Conservation (phyloP, 257 asterid genomes). For the Fraxinus pennsylvanica region DNA sequence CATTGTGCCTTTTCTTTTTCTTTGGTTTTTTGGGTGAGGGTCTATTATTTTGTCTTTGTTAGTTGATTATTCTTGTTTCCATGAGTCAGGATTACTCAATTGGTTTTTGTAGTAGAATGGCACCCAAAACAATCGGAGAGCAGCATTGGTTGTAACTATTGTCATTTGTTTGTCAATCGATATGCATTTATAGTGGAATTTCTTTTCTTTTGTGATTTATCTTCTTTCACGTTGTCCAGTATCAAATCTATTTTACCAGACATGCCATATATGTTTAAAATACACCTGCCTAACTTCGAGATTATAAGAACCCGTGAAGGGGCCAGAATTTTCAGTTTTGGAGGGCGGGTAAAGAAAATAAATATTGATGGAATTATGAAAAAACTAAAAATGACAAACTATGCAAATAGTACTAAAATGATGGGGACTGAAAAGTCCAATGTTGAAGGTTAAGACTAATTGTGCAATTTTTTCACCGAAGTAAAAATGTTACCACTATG, state of each 20-base stretch:
- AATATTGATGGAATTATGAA: too few relatives aligned
- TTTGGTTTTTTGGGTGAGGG: constrained; percentile 28
- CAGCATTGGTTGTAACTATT: constrained; percentile 34
- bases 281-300: background rate
- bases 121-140: constrained; percentile 4
- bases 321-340: too few relatives aligned
- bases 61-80: constrained; percentile 10
- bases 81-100: constrained; percentile 30
- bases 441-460: too few relatives aligned
- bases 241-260: background rate
- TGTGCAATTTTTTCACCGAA: too few relatives aligned
- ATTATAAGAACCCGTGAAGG: background rate
- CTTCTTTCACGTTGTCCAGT: background rate
- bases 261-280: background rate
- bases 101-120: constrained; percentile 28
- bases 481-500: too few relatives aligned
- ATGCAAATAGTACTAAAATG: too few relatives aligned
- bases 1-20: constrained; percentile 21
- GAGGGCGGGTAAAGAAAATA: too few relatives aligned
- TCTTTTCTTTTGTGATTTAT: background rate
- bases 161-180: constrained; percentile 31
- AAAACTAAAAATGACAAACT: too few relatives aligned
- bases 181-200: constrained; percentile 19
- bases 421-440: too few relatives aligned
- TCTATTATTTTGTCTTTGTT: constrained; percentile 28